Base-by-base conservation (phyloP, 164 flowering plant species). In the Protea cynaroides region DNA sequence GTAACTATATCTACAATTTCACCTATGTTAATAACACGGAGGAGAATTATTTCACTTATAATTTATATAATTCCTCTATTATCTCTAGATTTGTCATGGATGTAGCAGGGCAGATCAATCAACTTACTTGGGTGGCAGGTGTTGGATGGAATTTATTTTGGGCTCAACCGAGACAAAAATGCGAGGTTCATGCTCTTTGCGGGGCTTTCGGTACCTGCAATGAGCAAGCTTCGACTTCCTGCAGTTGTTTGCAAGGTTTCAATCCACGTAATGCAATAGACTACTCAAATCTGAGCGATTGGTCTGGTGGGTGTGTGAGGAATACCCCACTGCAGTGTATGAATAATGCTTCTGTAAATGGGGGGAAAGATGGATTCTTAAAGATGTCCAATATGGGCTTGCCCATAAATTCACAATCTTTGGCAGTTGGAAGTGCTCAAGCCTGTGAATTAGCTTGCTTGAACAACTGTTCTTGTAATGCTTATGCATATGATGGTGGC, bases 151-250 rank as follows among this genome's bases (percentile, higher is more conserved):
- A 47, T 56, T 4, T 47, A 0, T 22, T 22, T 58, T 58, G 12
- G 58, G 15, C 70, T 22, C 63, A 44, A 56, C 79, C 79, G 4
- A 65, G 63, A 44, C 65, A 70, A 21, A 74, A 50, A 51, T 70
- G 76, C 50, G 64, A 66, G 3, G 74, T 70, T 38, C 61, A 63
- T 40, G 64, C 62, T 55, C 25, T 24, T 25, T 76, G 79, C 36
- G 79, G 79, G 21, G 36, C 63, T 3, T 76, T 69, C 52, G 67
- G 66, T n/a, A 25, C 3, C 44, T 76, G 79, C 67, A 63, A 56
- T 53, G 22, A 66, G 64, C 25, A 55, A 21, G 47, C 60, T 0
- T 11, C 37, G 62, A 59, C 66, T 2, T 66, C 34, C 15, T 76
- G 76, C 60, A 34, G 7, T 12, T 76, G 76, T 58, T 66, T 72